phyloP scores from a whole-genome alignment of 2,329 filamentous ascomycete species.

The Nannizziopsis barbatae region DNA sequence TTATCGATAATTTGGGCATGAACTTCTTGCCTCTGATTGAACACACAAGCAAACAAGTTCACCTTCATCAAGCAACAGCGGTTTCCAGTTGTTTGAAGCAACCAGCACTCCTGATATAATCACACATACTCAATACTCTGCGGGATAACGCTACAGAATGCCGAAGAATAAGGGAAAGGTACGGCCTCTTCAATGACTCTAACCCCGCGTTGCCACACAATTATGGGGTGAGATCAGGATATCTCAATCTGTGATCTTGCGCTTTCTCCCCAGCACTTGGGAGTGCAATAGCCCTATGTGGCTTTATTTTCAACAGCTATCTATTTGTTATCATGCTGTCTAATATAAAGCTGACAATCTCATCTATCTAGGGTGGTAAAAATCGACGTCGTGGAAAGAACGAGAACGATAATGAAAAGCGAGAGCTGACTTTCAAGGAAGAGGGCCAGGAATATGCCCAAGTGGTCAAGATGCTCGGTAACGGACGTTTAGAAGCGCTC shows the following conservation, averaged over 20 bases:
- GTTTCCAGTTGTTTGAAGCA: not conserved
- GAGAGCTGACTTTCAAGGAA: slow-evolving; percentile 97
- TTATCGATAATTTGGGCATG: not conserved
- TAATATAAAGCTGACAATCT: not conserved
- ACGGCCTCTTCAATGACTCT: slow-evolving; percentile 27
- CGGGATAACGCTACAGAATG: slow-evolving; percentile 47
- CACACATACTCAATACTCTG: too few species aligned
- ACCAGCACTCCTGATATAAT: too few species aligned
- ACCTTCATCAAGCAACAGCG: not conserved
- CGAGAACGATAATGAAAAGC: slow-evolving; percentile 98
- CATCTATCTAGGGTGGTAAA: slow-evolving; percentile 71
- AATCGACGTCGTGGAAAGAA: slow-evolving; percentile 98
- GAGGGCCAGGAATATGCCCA: slow-evolving; percentile 88
- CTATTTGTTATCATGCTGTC: not conserved
- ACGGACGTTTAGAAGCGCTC: slow-evolving; percentile 81
- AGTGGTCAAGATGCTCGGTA: slow-evolving; percentile 90
- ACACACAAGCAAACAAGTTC: not conserved
- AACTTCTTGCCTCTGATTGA: not conserved
- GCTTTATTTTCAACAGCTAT: too few species aligned
- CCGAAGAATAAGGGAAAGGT: slow-evolving; percentile 99
- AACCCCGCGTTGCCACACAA: slow-evolving; percentile 17
- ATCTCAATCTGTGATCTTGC: not conserved
- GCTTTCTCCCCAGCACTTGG: not conserved
- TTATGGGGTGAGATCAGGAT: not conserved
- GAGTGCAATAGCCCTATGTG: too few species aligned